These are phyloP conservation scores for Blastobotrys peoriensis DNA, from an alignment of 805 yeast genomes.

Conservation along the genomic window DNA sequence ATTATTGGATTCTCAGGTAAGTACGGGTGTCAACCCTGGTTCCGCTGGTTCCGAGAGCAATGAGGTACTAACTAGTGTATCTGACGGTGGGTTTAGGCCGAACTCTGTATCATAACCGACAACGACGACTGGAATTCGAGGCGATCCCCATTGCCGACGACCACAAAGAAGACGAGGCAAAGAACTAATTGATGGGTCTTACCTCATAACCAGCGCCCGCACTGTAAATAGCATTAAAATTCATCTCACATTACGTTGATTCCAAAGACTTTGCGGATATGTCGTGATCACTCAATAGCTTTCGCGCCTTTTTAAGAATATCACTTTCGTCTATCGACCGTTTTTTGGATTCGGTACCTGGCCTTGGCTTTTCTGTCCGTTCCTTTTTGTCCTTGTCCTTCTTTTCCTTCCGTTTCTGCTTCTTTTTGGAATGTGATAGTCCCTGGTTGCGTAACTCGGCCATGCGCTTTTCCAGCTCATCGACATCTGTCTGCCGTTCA, in stretches of 20 bases:
- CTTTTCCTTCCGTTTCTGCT: slow-evolving; percentile 10
- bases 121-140: neutral
- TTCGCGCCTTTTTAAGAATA: no score
- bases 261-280: no score
- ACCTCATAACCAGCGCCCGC: no score
- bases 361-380: neutral
- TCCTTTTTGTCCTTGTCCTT: slow-evolving; percentile 2
- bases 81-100: slow-evolving; percentile 7
- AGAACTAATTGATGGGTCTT: no score
- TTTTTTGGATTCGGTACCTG: neutral
- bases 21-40: slow-evolving; percentile 11
- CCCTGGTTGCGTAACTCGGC: slow-evolving; percentile 11
- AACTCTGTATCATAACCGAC: slow-evolving; percentile 4
- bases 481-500: slow-evolving; percentile 12
- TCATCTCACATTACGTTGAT: no score
- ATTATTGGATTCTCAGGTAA: slow-evolving; percentile 48
- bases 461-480: slow-evolving; percentile 16
- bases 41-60: neutral
- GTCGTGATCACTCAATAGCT: no score
- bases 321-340: no score
- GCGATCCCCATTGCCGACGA: neutral
- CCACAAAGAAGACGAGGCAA: no score
- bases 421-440: slow-evolving; percentile 17
- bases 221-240: no score
- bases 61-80: slow-evolving; percentile 7